Percentiles rank a stretch among this genome's conserved stretches.
phyloP scores from a whole-genome alignment of 164 flowering plant species.

The Chimonanthus praecox region DNA sequence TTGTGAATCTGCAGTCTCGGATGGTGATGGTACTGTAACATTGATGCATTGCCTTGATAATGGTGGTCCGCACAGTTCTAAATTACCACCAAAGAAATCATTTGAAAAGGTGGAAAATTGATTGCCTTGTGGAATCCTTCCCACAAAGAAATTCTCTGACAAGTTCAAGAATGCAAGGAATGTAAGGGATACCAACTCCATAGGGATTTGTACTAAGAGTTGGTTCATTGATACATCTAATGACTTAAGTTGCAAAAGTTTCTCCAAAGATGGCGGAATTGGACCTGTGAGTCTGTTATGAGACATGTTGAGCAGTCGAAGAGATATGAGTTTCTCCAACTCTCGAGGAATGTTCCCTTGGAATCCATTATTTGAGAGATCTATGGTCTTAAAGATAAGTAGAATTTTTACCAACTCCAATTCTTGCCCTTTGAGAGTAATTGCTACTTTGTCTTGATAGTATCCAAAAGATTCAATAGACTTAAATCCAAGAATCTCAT shows the following conservation, averaged over 20 bases:
- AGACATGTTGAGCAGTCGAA: slow-evolving; percentile 43
- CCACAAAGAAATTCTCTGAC: slow-evolving; percentile 27
- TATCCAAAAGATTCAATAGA: neutral
- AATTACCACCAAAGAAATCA: slow-evolving; percentile 23
- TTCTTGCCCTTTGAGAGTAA: slow-evolving; percentile 40
- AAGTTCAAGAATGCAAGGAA: slow-evolving; percentile 29
- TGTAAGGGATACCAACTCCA: slow-evolving; percentile 13
- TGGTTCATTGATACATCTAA: slow-evolving; percentile 28
- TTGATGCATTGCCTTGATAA: neutral
- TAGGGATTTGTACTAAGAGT: slow-evolving; percentile 30
- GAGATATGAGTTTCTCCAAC: slow-evolving; percentile 31
- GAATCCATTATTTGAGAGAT: slow-evolving; percentile 46
- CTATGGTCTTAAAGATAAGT: slow-evolving; percentile 35
- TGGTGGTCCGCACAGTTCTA: slow-evolving; percentile 19
- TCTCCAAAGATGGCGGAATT: slow-evolving; percentile 31
- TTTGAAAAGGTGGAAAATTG: slow-evolving; percentile 27
- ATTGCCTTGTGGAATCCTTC: slow-evolving; percentile 24
- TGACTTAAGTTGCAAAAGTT: slow-evolving; percentile 22
- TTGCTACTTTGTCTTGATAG: slow-evolving; percentile 36
- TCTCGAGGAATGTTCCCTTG: slow-evolving; percentile 44
- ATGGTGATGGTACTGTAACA: neutral
- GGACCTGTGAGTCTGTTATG: slow-evolving; percentile 23
- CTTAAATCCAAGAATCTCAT: neutral
- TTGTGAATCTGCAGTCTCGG: neutral
- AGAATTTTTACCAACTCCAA: slow-evolving; percentile 35